Base-by-base conservation (phyloP, 371 early-diverging fungal genomes). In the Mortierella sp. region DNA sequence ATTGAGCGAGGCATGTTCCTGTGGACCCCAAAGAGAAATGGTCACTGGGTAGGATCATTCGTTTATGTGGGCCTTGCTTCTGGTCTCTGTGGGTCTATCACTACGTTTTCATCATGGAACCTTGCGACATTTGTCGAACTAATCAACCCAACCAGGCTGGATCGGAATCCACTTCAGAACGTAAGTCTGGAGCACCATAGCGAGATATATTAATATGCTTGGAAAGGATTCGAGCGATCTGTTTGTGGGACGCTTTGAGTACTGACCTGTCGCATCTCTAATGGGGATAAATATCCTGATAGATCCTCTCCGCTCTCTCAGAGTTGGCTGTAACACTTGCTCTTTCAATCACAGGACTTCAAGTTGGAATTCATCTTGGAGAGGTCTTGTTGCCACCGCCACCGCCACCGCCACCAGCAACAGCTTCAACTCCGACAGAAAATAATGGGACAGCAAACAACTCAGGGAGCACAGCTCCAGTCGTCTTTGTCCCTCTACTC, bases 11-110 rank as follows among this genome's bases (percentile, higher is more conserved):
- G 74, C 18, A 25, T 9, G 29, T 43, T 21, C 81, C 21, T 44
- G 56, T 66, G 28, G 19, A 72, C 48, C 68, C 70, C 29, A 16
- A 55, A 9, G 47, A 50, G 26, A 18, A 45, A 26, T 4, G 63
- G 67, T 1, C 56, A 66, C 7, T 60, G 72, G 66, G 83, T 84
- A 16, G 88, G 88, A 59, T 65, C 80, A 0, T 85, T 93, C 18
- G 58, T 90, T 3, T 87, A 91, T 60, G 72, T 87, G 1, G 93
- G 87, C 0, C 59, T 94, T 7, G 83, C 90, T 2, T 89, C 92
- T 11, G 96, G 96, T 1, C 85, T 95, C 19, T 95, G 96, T 72
- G 96, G 96, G 0, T 93, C 95, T 0, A 91, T 95, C 15, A 95
- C 96, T 0, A 93, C 94, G 0, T 95, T 95, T 67, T 95, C 95